Base-by-base conservation (phyloP, 768 basidiomycete species). In the Arthromyces matolae region DNA sequence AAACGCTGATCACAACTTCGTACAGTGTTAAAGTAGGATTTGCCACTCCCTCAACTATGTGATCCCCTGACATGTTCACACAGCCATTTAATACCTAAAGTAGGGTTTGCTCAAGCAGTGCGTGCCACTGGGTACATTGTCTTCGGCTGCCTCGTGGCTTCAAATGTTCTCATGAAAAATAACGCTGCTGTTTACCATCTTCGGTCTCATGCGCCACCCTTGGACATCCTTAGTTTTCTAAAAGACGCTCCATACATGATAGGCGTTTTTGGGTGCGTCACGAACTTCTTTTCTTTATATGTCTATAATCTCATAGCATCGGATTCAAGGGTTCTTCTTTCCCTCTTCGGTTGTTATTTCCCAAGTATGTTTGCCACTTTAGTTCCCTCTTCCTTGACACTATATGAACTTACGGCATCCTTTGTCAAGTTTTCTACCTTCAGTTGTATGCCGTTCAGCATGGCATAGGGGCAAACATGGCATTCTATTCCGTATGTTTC, bases 101-200 rank as follows among this genome's bases (percentile, higher is more conserved):
- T 56, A 19, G 67, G 67, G 8, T 58, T 68, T 23, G 61, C 60
- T 1, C 39, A 47, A 8, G 59, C 67, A 2, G 60, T 68, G 31
- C 65, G 64, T 10, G 57, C 61, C 20, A 61, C 61, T 19, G 65
- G 52, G 14, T 63, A 60, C 52, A 46, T 66, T 35, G 57, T 61
- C 13, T 37, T 57, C 14, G 60, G 49, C 1, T 60, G 50, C 39
- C 47, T 65, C 13, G 39, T 61, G 23, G 47, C 58, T 9, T 64
- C 59, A 9, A 64, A 65, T 49, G 42, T 51, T 1, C 58, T 67
- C 39, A 58, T 68, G 54, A 52, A 58, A 20, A 46, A 55, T 3
- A 50, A 55, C 29, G 28, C 40, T 20, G 29, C 51, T 47, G 12
- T 56, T 49, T 19, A 36, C 23, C 34, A 19, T n/a, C 33, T 43